Percentiles rank a stretch among this genome's conserved stretches.
These are phyloP conservation scores for Tylopilus balloui DNA, from an alignment of 768 basidiomycete species.

Conservation along the genomic window DNA sequence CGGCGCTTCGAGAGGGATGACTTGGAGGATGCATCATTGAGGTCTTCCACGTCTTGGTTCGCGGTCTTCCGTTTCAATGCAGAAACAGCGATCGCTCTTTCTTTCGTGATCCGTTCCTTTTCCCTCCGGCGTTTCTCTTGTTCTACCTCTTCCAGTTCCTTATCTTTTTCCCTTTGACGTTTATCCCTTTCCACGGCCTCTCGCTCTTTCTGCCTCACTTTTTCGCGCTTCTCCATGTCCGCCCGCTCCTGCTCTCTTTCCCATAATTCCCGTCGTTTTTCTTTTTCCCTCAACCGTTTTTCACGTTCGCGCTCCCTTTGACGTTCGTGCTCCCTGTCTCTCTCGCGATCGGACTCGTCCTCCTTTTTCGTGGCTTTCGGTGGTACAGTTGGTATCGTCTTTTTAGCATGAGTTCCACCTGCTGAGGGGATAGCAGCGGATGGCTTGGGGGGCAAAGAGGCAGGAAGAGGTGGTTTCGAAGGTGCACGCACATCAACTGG, in stretches of 20 bases:
- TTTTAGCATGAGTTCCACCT: slow-evolving; percentile 25
- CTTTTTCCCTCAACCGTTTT: slow-evolving; percentile 20
- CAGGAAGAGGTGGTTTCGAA: slow-evolving; percentile 25
- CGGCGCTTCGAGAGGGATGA: slow-evolving; percentile 36
- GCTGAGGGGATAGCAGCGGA: slow-evolving; percentile 27
- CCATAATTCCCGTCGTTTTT: slow-evolving; percentile 22
- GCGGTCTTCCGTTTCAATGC: slow-evolving; percentile 40
- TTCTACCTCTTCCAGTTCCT: slow-evolving; percentile 22
- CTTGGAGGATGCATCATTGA: slow-evolving; percentile 21
- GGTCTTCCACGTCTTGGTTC: slow-evolving; percentile 26
- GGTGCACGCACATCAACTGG: slow-evolving; percentile 27
- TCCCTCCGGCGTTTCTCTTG: slow-evolving; percentile 21
- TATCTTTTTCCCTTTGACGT: slow-evolving; percentile 21
- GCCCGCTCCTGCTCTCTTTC: slow-evolving; percentile 17
- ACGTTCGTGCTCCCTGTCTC: slow-evolving; percentile 22
- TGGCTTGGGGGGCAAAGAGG: slow-evolving; percentile 35
- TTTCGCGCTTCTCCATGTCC: slow-evolving; percentile 22
- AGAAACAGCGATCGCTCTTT: slow-evolving; percentile 15
- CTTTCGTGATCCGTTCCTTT: slow-evolving; percentile 23
- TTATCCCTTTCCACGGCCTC: slow-evolving; percentile 25
- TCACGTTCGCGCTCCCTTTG: slow-evolving; percentile 25
- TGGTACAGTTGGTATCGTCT: slow-evolving; percentile 24
- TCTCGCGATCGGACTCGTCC: slow-evolving; percentile 30
- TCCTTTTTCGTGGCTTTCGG: slow-evolving; percentile 19
- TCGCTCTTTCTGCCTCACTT: slow-evolving; percentile 17